A percentile compares a stretch with the other conserved stretches of the same genome.
Conservation (phyloP, 345 rosid genomes). For the Rhizophora mangle region DNA sequence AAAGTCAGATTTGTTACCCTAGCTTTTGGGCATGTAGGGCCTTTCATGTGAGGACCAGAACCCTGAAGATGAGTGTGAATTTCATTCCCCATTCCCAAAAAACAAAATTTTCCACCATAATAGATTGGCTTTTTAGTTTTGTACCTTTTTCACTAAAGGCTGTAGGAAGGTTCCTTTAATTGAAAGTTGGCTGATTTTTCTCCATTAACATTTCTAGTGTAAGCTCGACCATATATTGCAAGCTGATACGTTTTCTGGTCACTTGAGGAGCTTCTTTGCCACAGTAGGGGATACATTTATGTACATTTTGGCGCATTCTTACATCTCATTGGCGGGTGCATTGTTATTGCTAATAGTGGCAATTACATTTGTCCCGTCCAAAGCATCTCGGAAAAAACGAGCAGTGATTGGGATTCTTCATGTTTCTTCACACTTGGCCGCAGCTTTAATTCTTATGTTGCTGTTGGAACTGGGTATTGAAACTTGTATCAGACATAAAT, state of each 20-base stretch:
- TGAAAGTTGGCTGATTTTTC: constrained; percentile 22
- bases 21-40: neutral
- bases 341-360: constrained; percentile 60
- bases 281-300: constrained; percentile 68
- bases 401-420: constrained; percentile 78
- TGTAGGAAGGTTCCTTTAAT: too few species aligned
- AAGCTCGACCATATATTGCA: constrained; percentile 80
- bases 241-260: constrained; percentile 89
- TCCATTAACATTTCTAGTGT: constrained; percentile 57
- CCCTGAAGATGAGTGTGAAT: neutral
- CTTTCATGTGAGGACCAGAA: too few species aligned
- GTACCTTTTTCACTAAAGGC: too few species aligned
- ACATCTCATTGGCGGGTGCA: constrained; percentile 75
- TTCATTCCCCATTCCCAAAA: neutral
- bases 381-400: constrained; percentile 75
- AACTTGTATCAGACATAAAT: constrained; percentile 84
- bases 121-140: too few species aligned
- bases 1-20: constrained; percentile 2
- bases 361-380: constrained; percentile 78
- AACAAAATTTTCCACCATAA: too few species aligned
- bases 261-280: constrained; percentile 74
- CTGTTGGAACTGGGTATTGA: constrained; percentile 89
- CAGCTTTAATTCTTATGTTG: constrained; percentile 92
- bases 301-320: constrained; percentile 71
- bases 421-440: constrained; percentile 78